Conservation (phyloP, 495 filamentous ascomycete species). For the Penicillium paradoxum region DNA sequence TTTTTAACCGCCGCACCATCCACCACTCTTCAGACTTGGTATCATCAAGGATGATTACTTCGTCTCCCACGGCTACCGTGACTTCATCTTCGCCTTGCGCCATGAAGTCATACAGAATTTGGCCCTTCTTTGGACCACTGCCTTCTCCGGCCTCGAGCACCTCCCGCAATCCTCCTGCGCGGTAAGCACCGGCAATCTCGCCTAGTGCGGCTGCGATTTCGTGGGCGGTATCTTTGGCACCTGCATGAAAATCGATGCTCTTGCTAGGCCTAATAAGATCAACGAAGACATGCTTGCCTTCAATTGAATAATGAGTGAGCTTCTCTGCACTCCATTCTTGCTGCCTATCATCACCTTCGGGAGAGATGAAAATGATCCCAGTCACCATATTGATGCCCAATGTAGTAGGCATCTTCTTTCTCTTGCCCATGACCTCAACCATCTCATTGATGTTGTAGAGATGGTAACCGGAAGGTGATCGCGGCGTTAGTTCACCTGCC, state of each 20-base stretch:
- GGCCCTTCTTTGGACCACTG: slow-evolving; percentile 68
- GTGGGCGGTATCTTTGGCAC: slow-evolving; percentile 91
- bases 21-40: slow-evolving; percentile 96
- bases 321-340: slow-evolving; percentile 93
- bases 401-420: slow-evolving; percentile 95
- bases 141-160: slow-evolving; percentile 75
- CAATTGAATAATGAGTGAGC: slow-evolving; percentile 89
- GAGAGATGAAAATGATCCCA: slow-evolving; percentile 84
- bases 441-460: slow-evolving; percentile 97
- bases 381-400: slow-evolving; percentile 84
- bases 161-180: slow-evolving; percentile 79
- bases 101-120: slow-evolving; percentile 90
- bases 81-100: slow-evolving; percentile 97
- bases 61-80: slow-evolving; percentile 82
- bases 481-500: slow-evolving; percentile 40
- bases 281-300: slow-evolving; percentile 97
- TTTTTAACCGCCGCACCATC: slow-evolving; percentile 86
- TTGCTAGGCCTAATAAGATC: slow-evolving; percentile 87
- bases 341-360: slow-evolving; percentile 80
- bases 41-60: slow-evolving; percentile 87
- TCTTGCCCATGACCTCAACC: slow-evolving; percentile 87
- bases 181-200: slow-evolving; percentile 79
- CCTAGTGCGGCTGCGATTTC: slow-evolving; percentile 86
- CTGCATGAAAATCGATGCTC: slow-evolving; percentile 94
- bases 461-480: slow-evolving; percentile 74